Evolutionary conservation across 202 grass and related monocot species (phyloP), one percentile per base, ranked within the genome.

Genomic region (Saccharum hybrid): DNA sequence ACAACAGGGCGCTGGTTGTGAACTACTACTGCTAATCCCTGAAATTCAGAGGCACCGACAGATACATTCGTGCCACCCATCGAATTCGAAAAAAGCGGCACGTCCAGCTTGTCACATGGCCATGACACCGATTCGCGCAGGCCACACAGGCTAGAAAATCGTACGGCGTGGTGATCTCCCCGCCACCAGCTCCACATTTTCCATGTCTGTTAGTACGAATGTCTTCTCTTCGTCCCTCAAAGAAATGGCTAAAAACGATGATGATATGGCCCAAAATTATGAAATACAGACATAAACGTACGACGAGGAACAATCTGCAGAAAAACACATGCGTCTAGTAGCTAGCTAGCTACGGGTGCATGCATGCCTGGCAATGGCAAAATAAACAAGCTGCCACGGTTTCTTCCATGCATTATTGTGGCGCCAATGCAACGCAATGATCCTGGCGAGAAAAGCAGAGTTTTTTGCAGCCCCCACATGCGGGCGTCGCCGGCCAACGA

Each of bases 81-180:
- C 23, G 51, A 76, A 72, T 64, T 66, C 71, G 72, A 73, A 61
- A 86, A 78, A 48, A 36, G 34, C 10, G 4, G 2, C 74, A 83
- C 66, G 74, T 78, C 74, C 81, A 66, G 46, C 63, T 33, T 33
- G 86, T 56, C 56, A 34, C 39, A 51, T 42, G 72, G 19, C 6
- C 62, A 80, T 70, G 12, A 51, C 16, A 52, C 48, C 11, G 63
- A 70, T 74, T 84, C 69, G 0, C 23, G 1, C 22, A 5, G 23
- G n/a, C 11, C 42, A 70, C 19, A 15, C 38, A 72, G 59, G 41
- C 63, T 63, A 69, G 18, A 49, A 70, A 70, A 56, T 51, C 13
- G 82, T 88, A 76, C 76, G 87, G 34, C 42, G 4, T 1, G 23
- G 71, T 15, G 41, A 88, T 88, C 10, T 68, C 54, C 34, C 22